A percentile compares a stretch with the other conserved stretches of the same genome.
phyloP scores from a whole-genome alignment of 208 protist species.

The Wallacemonas sp. region DNA sequence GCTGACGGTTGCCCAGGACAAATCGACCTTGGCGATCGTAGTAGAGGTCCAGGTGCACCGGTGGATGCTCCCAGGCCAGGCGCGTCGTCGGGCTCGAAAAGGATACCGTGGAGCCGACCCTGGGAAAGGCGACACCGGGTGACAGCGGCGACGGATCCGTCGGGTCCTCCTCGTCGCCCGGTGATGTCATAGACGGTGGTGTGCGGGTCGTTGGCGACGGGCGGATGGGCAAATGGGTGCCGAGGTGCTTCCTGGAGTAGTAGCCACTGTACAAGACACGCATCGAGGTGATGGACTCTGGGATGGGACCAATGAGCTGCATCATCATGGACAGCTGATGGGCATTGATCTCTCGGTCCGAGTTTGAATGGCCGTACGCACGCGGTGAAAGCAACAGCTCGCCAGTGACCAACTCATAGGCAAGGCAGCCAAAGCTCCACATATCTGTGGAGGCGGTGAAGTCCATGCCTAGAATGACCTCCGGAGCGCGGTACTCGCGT shows the following conservation, averaged over 20 bases:
- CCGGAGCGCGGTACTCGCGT: conserved; percentile 89
- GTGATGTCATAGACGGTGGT: background rate
- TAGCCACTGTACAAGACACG: conserved; percentile 35
- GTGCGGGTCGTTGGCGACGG: conserved; percentile 1
- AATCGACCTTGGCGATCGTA: conserved; percentile 56
- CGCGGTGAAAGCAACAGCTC: conserved; percentile 84
- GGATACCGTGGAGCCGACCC: background rate
- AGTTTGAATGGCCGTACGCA: conserved; percentile 18
- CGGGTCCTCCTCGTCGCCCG: background rate
- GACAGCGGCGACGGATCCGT: background rate
- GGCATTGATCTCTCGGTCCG: conserved; percentile 62
- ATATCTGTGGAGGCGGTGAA: conserved; percentile 89
- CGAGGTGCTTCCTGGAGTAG: conserved; percentile 23
- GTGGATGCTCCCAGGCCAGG: conserved; percentile 22
- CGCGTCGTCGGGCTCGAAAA: background rate
- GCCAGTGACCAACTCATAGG: conserved; percentile 86
- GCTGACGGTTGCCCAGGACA: conserved; percentile 51
- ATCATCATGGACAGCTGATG: conserved; percentile 85
- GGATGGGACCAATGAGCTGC: conserved; percentile 72
- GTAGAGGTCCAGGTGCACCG: conserved; percentile 63
- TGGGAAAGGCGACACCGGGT: background rate
- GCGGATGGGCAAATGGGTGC: conserved; percentile 5
- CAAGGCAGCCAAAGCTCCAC: conserved; percentile 92
- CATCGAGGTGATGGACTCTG: conserved; percentile 45
- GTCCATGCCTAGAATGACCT: conserved; percentile 85